Base-by-base conservation (phyloP, 495 filamentous ascomycete species). In the Pseudoneurospora amorphoporcata region DNA sequence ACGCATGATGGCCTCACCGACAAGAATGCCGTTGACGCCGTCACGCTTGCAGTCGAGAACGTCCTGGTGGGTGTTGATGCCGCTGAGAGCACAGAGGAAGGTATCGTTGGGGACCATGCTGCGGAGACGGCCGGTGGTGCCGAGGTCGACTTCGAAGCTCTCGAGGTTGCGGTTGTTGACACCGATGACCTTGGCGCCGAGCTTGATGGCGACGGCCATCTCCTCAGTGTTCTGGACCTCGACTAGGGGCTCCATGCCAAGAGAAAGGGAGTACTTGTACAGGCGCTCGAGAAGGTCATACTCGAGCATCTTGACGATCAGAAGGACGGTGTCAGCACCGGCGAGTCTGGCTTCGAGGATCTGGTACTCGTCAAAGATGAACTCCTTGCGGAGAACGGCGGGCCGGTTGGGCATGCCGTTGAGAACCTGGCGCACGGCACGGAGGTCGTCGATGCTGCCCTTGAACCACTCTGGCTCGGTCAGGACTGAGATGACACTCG, bases 381-480 rank as follows among this genome's bases (percentile, higher is more conserved):
- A 99, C 69, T 99, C 95, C 79, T 99, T 99, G 8, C 96, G 88
- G 23, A 99, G 84, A 7, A 99, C 86, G 9, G 94, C 95, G 4
- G 95, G 95, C 45, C 95, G 88, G 80, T 98, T 95, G 0, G 92
- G 90, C 88, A 98, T 92, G 12, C 92, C 92, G 74, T 94, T 90
- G 17, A 99, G 84, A 58, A 92, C 93, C 79, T 94, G 92, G 14
- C 95, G 90, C 38, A 97, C 95, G 70, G 91, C 88, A 65, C 93
- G 90, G 42, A 99, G 84, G 79, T 99, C 95, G 70, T 99, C 95
- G 70, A 98, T 93, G 75, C 91, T 94, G 39, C 95, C 95, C 81
- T 98, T 98, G 84, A 99, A 99, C 94, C 94, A 99, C 76, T 98
- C 91, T 0, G 95, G 95, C 81, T 99, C 95, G 0, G 95, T 99